Base-by-base conservation (phyloP, 768 basidiomycete species). In the Favolaschia claudopus region DNA sequence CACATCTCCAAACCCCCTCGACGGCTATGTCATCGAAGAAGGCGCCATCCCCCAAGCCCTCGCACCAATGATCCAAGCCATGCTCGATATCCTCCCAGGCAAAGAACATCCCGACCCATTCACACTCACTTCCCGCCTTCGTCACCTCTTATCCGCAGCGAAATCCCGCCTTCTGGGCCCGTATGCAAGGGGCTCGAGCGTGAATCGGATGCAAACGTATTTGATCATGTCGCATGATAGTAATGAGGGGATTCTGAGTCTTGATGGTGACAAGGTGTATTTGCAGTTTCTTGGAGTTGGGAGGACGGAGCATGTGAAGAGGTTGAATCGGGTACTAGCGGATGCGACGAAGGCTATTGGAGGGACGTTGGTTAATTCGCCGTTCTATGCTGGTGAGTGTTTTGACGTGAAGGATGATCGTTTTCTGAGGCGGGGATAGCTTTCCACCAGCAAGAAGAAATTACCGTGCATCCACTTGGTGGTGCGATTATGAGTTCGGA, bases 141-240 rank as follows among this genome's bases (percentile, higher is more conserved):
- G 59, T 4, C 65, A 61, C 37, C 4, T 52, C 5, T 14, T 60
- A 17, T 60, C 65, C 9, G 13, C 22, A 8, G 29, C 32, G 31
- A 32, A 64, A 39, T 53, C 53, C 15, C 42, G 58, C 15, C 39
- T 67, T 25, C 40, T 61, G 5, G 65, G 65, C 2, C 62, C 65
- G 8, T 67, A 67, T 38, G 22, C 40, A 15, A 28, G 38, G 50
- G 55, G 55, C 37, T 52, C 58, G 28, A 52, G 49, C 8, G n/a
- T 64, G n/a, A 38, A 67, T 17, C 59, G 65, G 53, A 67, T 52
- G 43, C 62, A 64, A 34, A 67, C 56, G 1, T 67, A 67, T 50
- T 44, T 67, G 24, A 61, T 67, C 40, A 67, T 67, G 65, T 60
- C 58, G 25, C 65, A 67, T 48, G 65, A 67, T 33, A 64, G 58